Evolutionary conservation across 345 rosid species (phyloP).

Genomic region (Moricandia arvensis): DNA sequence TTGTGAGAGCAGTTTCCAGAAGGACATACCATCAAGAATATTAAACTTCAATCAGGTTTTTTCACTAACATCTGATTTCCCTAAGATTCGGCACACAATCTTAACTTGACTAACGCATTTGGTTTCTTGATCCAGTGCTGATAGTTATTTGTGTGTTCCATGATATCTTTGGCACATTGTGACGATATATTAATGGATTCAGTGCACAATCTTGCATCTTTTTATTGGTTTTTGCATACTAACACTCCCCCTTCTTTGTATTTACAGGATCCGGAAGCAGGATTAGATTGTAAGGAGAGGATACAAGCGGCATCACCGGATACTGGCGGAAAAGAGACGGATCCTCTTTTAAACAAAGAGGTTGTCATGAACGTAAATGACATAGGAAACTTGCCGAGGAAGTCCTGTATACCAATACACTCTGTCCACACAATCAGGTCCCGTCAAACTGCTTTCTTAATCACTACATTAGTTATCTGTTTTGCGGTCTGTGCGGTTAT

Average conservation of each 20-base stretch:
- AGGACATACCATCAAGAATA: conserved; percentile 39
- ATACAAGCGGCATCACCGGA: conserved; percentile 20
- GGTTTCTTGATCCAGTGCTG: conserved; percentile 3
- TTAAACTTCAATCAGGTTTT: conserved; percentile 49
- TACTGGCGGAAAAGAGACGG: conserved; percentile 36
- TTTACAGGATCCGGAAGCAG: conserved; percentile 52
- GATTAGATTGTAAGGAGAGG: conserved; percentile 30
- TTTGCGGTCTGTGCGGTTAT: conserved; percentile 64
- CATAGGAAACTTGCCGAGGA: conserved; percentile 44
- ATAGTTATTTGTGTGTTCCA: not conserved
- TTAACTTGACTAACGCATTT: conserved; percentile 8
- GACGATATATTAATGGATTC: not conserved
- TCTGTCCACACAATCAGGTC: conserved; percentile 38
- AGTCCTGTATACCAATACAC: conserved; percentile 39
- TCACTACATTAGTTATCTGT: conserved; percentile 56
- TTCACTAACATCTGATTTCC: conserved; percentile 18
- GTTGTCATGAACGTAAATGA: conserved; percentile 48
- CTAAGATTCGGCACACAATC: conserved; percentile 9
- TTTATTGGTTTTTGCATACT: not conserved
- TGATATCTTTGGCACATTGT: not conserved
- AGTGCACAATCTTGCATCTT: not conserved
- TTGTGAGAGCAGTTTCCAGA: conserved; percentile 39
- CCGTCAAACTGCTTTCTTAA: conserved; percentile 46
- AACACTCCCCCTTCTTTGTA: not conserved
- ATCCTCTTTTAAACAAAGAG: conserved; percentile 56